These are phyloP conservation scores for Simplicillium sp. DNA, from an alignment of 2,329 filamentous ascomycete species.

Conservation along the genomic window DNA sequence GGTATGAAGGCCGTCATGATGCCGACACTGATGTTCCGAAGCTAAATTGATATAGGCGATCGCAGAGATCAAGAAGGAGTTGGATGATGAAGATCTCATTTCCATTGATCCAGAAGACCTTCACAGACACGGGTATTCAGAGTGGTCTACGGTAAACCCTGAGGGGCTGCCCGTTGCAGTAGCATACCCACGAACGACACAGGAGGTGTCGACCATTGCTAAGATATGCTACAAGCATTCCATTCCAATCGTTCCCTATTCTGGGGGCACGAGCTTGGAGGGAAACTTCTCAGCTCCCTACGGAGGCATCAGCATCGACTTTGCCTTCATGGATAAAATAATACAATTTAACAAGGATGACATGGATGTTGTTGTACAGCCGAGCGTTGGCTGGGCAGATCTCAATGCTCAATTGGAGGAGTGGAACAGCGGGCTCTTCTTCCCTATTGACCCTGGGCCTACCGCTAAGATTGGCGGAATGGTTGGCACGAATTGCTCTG, in stretches of 20 bases:
- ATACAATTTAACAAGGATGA: conserved; percentile 73
- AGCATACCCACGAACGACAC: conserved; percentile 51
- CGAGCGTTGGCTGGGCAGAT: conserved; percentile 85
- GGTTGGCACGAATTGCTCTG: conserved; percentile 70
- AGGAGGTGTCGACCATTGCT: conserved; percentile 49
- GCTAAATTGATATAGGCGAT: conserved; percentile 34
- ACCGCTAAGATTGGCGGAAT: conserved; percentile 73
- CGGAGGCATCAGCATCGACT: conserved; percentile 84
- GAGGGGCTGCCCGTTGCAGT: conserved; percentile 54
- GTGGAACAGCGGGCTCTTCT: conserved; percentile 70
- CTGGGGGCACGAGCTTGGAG: conserved; percentile 77
- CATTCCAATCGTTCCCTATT: conserved; percentile 80
- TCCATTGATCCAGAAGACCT: conserved; percentile 55
- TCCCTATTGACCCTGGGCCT: conserved; percentile 74
- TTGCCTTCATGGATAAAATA: conserved; percentile 77
- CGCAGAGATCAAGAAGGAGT: conserved; percentile 40
- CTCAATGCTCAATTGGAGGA: conserved; percentile 64
- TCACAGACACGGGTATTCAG: conserved; percentile 54
- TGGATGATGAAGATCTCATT: conserved; percentile 44
- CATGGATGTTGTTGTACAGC: conserved; percentile 89
- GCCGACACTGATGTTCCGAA: neutral
- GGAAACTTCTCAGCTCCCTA: conserved; percentile 83
- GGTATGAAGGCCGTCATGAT: conserved; percentile 15
- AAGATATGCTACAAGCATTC: conserved; percentile 68
- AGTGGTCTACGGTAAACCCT: conserved; percentile 55